Base-by-base conservation (phyloP, 2,329 filamentous ascomycete genomes). In the Xylaria sp. region DNA sequence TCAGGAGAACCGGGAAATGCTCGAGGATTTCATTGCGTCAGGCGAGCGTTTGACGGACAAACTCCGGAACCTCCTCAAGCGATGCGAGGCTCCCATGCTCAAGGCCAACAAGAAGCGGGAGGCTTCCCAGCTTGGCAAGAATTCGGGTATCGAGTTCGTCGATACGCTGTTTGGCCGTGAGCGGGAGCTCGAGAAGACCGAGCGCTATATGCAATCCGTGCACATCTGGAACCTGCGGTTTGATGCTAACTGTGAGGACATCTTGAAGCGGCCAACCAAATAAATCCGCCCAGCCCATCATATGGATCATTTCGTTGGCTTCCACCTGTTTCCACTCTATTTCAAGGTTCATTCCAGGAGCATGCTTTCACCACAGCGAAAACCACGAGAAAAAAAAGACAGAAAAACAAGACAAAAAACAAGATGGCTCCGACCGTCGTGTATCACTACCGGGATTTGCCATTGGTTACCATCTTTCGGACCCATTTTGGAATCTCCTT, bases 81-180 rank as follows among this genome's bases (percentile, higher is more conserved):
- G 88, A 13, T 97, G 94, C 73, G 94, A 99, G 78, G 83, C 89
- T 53, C 95, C 90, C 73, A 99, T 99, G 94, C 89, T 94, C 79
- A 91, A 90, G 79, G 90, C 89, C 49, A 88, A 88, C 68, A 93
- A 90, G 75, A 81, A 80, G 67, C 87, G 87, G 75, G 84, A 86
- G 61, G 76, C 83, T 47, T 76, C 85, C 56, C 87, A 87, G 73
- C 90, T 97, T 75, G 93, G 92, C 72, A 92, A 92, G 80, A 93
- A 91, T 74, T 91, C 91, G 57, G 94, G 94, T 55, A 88, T 90
- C 68, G 92, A 97, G 78, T 97, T 99, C 70, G 93, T 99, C 70
- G 89, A 97, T 74, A 92, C 91, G 55, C 90, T 99, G 68, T 97
- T 97, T 69, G 93, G 92, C 66, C 87, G 89, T 64, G 93, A 97